Conservation (phyloP, 202 grass and related monocot genomes). For the Zizania palustris region DNA sequence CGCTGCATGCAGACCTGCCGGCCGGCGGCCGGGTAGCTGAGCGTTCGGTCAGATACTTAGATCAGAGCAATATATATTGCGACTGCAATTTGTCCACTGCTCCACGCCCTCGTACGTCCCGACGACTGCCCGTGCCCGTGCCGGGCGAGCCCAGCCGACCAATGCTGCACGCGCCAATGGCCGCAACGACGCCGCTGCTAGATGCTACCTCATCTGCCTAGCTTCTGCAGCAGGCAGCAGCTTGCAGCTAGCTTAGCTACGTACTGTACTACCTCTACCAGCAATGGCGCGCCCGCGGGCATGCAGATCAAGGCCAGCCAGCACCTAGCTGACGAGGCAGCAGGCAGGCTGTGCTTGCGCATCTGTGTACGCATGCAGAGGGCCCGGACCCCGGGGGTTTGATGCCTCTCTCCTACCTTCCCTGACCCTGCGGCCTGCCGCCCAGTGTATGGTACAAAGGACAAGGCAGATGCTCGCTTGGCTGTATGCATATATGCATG, state of each 20-base stretch:
- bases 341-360: not conserved
- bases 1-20: too few species aligned
- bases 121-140: not conserved
- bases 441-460: not conserved
- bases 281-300: not conserved
- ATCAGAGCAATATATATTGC: not conserved
- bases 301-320: not conserved
- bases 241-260: not conserved
- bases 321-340: not conserved
- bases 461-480: not conserved
- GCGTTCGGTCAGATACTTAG: conserved; percentile 15
- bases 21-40: not conserved
- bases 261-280: not conserved
- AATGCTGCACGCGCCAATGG: not conserved
- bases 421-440: too few species aligned
- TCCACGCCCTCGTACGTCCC: too few species aligned
- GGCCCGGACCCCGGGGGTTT: too few species aligned
- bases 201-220: not conserved
- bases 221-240: not conserved
- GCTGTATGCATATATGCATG: too few species aligned
- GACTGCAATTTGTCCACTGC: not conserved
- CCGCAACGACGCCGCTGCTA: too few species aligned
- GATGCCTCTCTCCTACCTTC: too few species aligned
- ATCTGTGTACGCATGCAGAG: not conserved
- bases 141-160: conserved; percentile 22